Conservation (phyloP, 73 alveolate genomes). For the Tetrahymena elliotti region DNA sequence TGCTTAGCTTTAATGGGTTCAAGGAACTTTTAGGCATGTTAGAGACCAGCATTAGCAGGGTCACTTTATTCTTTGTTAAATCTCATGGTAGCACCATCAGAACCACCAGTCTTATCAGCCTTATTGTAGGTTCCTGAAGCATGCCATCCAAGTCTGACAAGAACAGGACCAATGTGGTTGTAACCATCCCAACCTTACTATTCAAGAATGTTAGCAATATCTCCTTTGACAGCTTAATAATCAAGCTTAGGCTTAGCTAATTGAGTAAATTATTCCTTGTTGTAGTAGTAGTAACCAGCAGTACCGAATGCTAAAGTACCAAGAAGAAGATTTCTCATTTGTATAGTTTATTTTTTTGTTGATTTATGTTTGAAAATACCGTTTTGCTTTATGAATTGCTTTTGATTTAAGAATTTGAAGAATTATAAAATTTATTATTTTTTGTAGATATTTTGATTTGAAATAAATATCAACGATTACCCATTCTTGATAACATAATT, state of each 20-base stretch:
- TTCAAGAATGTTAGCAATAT: background rate
- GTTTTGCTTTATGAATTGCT: background rate
- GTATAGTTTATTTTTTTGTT: background rate
- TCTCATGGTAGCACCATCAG: slow-evolving; percentile 44
- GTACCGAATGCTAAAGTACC: slow-evolving; percentile 1
- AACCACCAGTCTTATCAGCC: slow-evolving; percentile 28
- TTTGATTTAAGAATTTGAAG: background rate
- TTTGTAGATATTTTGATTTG: background rate
- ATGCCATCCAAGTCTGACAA: background rate
- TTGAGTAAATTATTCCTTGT: background rate
- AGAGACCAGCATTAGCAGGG: slow-evolving; percentile 28
- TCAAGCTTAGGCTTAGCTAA: background rate
- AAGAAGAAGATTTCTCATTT: background rate
- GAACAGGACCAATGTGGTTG: background rate
- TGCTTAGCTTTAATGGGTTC: slow-evolving; percentile 30
- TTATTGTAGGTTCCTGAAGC: slow-evolving; percentile 27
- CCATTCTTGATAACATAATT: background rate
- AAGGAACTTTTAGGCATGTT: slow-evolving; percentile 16
- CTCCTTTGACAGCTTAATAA: background rate
- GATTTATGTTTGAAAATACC: background rate
- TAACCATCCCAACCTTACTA: background rate
- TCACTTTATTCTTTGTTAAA: slow-evolving; percentile 18
- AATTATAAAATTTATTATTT: background rate
- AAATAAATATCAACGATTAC: background rate
- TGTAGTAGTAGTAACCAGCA: background rate